These are phyloP conservation scores for Lasiosphaeriaceae sp. DNA, from an alignment of 495 filamentous ascomycete genomes.

Conservation along the genomic window DNA sequence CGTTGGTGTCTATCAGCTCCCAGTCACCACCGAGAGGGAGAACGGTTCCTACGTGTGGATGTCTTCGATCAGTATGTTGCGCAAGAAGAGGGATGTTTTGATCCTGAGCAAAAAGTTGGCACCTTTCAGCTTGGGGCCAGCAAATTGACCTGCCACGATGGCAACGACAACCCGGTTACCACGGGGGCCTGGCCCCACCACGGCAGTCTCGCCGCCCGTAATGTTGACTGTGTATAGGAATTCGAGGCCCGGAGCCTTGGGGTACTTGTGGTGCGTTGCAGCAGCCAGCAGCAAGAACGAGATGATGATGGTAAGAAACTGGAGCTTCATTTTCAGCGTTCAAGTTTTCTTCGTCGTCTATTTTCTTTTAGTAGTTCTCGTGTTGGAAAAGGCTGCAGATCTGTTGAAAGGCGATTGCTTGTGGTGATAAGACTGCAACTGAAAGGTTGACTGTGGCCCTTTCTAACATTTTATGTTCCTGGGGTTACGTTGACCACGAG, in stretches of 20 bases:
- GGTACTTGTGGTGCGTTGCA: background rate
- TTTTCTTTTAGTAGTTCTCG: no score
- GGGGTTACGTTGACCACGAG: no score
- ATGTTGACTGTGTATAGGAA: constrained; percentile 21
- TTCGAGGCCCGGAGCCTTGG: constrained; percentile 13
- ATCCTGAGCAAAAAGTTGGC: background rate
- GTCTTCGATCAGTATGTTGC: background rate
- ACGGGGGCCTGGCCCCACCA: constrained; percentile 6
- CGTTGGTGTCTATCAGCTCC: constrained; percentile 14
- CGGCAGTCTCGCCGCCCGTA: constrained; percentile 10
- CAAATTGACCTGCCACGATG: constrained; percentile 15
- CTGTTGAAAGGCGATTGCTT: no score
- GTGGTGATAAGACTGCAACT: no score
- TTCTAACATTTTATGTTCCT: no score
- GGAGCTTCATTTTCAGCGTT: no score
- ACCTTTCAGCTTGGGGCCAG: constrained; percentile 18
- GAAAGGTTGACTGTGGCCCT: no score
- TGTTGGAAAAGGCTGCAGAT: no score
- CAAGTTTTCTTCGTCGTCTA: no score
- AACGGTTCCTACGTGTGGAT: constrained; percentile 10
- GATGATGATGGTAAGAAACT: no score
- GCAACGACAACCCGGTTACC: constrained; percentile 13
- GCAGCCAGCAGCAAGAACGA: no score
- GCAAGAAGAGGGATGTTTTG: background rate
- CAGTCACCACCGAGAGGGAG: constrained; percentile 18